Conservation (phyloP, 225 moss, liverwort and hornwort species). For the Marchantia polymorpha region DNA sequence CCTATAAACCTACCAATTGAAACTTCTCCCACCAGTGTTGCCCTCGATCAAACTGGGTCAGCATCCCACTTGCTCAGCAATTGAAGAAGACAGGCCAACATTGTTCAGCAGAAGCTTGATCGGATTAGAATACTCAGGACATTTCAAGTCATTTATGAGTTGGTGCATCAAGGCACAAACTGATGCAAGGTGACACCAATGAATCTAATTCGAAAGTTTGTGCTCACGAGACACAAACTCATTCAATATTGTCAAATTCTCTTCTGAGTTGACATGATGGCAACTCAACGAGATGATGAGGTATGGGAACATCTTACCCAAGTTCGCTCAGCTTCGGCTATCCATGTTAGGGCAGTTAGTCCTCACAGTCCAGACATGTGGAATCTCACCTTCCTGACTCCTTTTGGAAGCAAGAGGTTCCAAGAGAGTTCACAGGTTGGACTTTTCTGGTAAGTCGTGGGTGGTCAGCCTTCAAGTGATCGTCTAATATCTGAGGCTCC, state of each 20-base stretch:
- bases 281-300: constrained; percentile 9
- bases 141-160: not conserved
- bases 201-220: not conserved
- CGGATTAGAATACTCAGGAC: not conserved
- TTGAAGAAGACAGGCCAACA: no score
- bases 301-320: constrained; percentile 15
- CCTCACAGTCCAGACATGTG: constrained; percentile 14
- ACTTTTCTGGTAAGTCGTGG: constrained; percentile 51
- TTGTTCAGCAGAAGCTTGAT: not conserved
- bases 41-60: not conserved
- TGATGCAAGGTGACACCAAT: not conserved
- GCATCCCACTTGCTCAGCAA: not conserved
- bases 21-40: not conserved
- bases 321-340: constrained; percentile 11
- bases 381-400: constrained; percentile 38
- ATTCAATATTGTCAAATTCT: no score
- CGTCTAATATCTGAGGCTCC: constrained; percentile 56
- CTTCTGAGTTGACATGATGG: constrained; percentile 15
- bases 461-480: constrained; percentile 65
- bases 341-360: constrained; percentile 28
- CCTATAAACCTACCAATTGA: not conserved
- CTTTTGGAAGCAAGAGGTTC: constrained; percentile 31
- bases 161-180: not conserved
- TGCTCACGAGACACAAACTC: constrained; percentile 8
- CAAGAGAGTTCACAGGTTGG: constrained; percentile 47